These are phyloP conservation scores for Solanum habrochaites DNA, from an alignment of 257 asterid genomes.

Conservation along the genomic window DNA sequence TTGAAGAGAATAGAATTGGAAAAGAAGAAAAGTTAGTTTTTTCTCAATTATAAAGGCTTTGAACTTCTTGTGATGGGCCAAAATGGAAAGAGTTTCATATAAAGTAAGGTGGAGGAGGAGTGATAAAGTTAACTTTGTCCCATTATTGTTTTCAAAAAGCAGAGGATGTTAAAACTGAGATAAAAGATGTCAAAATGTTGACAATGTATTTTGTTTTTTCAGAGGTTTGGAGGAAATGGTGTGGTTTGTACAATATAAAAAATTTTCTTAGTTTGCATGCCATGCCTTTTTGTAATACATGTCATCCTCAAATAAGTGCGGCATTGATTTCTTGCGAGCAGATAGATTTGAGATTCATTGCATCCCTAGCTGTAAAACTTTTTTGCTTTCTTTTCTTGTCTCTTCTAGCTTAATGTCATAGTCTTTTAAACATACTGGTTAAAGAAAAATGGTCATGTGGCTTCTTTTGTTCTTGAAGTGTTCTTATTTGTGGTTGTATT, in stretches of 20 bases:
- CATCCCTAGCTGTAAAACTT: background rate
- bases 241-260: background rate
- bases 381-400: background rate
- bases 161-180: background rate
- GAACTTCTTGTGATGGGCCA: background rate
- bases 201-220: background rate
- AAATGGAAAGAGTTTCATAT: background rate
- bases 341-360: background rate
- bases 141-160: background rate
- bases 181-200: background rate
- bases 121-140: background rate
- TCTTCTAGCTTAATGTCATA: background rate
- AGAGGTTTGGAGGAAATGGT: background rate
- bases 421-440: background rate
- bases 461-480: background rate
- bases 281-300: background rate
- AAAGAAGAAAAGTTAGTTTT: background rate
- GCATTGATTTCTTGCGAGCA: background rate
- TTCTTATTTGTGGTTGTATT: constrained; percentile 10
- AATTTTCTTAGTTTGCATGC: background rate
- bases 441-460: background rate
- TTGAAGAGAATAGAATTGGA: background rate
- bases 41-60: background rate
- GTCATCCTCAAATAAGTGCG: background rate
- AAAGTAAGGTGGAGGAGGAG: background rate